Percentiles rank a stretch among this genome's conserved stretches.
These are phyloP conservation scores for Penicillium sp. DNA, from an alignment of 2,329 filamentous ascomycete genomes.

Conservation along the genomic window DNA sequence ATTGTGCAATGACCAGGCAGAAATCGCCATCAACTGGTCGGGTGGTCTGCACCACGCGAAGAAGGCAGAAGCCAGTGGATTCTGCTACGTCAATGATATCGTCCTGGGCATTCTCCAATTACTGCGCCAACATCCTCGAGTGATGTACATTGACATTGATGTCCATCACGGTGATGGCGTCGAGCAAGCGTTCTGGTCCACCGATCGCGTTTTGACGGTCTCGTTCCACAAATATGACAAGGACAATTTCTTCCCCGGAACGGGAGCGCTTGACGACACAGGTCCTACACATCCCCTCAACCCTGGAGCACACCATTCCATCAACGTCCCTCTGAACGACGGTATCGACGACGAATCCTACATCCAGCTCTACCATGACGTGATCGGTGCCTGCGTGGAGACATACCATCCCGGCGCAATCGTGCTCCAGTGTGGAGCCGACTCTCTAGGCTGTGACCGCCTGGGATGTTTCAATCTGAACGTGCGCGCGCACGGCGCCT, in stretches of 20 bases:
- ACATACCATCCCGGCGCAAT: constrained; percentile 86
- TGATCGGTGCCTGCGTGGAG: constrained; percentile 71
- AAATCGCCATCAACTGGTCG: constrained; percentile 97
- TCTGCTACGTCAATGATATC: constrained; percentile 99
- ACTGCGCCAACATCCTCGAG: constrained; percentile 71
- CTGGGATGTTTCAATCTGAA: constrained; percentile 95
- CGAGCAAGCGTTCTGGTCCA: constrained; percentile 84
- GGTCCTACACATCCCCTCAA: constrained; percentile 78
- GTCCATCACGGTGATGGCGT: constrained; percentile 89
- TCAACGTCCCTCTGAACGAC: constrained; percentile 86
- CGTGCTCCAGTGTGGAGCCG: constrained; percentile 90
- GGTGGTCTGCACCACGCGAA: constrained; percentile 96
- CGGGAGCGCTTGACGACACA: constrained; percentile 78
- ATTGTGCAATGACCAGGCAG: constrained; percentile 75
- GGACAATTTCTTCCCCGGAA: constrained; percentile 79
- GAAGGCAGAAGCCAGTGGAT: constrained; percentile 85
- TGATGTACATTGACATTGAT: constrained; percentile 92
- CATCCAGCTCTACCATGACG: constrained; percentile 71
- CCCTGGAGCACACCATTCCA: constrained; percentile 77
- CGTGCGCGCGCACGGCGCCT: constrained; percentile 87
- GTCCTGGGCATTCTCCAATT: constrained; percentile 88
- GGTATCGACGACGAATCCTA: constrained; percentile 91
- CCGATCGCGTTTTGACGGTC: constrained; percentile 83
- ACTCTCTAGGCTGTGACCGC: constrained; percentile 87
- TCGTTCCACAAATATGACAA: constrained; percentile 97